Base-by-base conservation (phyloP, 352 stramenopile genomes). In the Phytophthora idaei region DNA sequence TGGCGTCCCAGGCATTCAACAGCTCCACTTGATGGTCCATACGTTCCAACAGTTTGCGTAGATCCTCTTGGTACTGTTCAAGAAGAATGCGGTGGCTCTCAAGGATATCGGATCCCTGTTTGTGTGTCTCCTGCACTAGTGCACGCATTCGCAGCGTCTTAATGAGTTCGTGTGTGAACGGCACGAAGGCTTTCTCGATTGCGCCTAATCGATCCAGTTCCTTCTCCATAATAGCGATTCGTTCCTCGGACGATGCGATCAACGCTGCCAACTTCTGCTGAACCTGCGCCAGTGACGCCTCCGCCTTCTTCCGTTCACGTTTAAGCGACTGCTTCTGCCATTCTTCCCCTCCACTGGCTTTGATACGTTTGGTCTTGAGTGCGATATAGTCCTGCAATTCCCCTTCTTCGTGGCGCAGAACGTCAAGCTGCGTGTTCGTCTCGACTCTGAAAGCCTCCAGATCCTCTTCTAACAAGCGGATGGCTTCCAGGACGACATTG, bases 251-350 rank as follows among this genome's bases (percentile, higher is more conserved):
- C 12, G 72, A 80, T 11, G 66, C 57, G 15, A 79, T 73, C 6
- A 93, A 61, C 2, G 37, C 49, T 6, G 63, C 42, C 28, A 90
- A 67, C 50, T 81, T 85, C 21, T 85, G 66, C 64, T 92, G 73
- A 27, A 92, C 69, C 25, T 81, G 69, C 3, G 77, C 67, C 2
- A 92, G 67, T 4, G 78, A 90, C 45, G 85, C 89, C 45, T 77
- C 77, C 8, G 87, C 85, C 47, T 92, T 93, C 73, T 95, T 95
- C 56, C 82, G 86, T 27, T 93, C 87, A 9, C 86, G 81, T 64
- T 93, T 90, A 12, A 95, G 65, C 39, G 87, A 90, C 48, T 93
- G 87, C 41, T 86, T 86, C 48, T 95, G 87, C 83, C 87, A 95
- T 48, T 92, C 87, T 54, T 95, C 83, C 12, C 69, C 64, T 5